Base-by-base conservation (phyloP, 2,329 filamentous ascomycete genomes). In the Arthroderma sp. region DNA sequence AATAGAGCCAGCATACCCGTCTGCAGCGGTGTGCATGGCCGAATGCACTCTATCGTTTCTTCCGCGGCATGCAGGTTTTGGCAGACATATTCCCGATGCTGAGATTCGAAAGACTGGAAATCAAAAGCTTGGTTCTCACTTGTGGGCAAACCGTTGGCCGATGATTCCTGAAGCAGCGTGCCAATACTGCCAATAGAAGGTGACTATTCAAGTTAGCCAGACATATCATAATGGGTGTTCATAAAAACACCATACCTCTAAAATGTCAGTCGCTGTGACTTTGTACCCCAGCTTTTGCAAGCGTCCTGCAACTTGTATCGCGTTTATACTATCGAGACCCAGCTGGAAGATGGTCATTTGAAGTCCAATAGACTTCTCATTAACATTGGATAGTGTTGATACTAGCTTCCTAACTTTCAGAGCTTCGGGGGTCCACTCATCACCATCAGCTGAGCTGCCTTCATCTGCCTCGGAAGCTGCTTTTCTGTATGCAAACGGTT, bases 301-400 rank as follows among this genome's bases (percentile, higher is more conserved):
- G 28, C 72, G 65, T 1, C 77, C 72, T 0, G 86, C 84, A 6
- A 94, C 70, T 55, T 94, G 87, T 10, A 77, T 72, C 0, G 86
- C 84, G 48, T 83, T 88, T 55, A 96, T 91, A 58, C 88, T 95
- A 61, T 95, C 88, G 3, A 95, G 67, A 0, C 89, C 89, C n/a
- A 94, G 74, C 47, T 83, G 79, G 54, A 89, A 94, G 40, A 96
- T 85, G 0, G 84, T 86, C 0, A 78, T 85, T 6, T 73, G 58
- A 8, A 70, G 71, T 3, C 58, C 55, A 39, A 94, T 80, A 0
- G 64, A 65, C 0, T 68, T 54, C 1, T 58, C 45, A 0, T 73
- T 58, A 4, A 73, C 61, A 1, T 69, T 65, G 0, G 82, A 78
- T 27, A 91, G 69, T 5, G 63, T 63, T 0, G 76, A 70, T 11